Percentiles rank a stretch among this genome's conserved stretches.
Conservation (phyloP, 495 filamentous ascomycete genomes). For the Stereocaulon alpinum region DNA sequence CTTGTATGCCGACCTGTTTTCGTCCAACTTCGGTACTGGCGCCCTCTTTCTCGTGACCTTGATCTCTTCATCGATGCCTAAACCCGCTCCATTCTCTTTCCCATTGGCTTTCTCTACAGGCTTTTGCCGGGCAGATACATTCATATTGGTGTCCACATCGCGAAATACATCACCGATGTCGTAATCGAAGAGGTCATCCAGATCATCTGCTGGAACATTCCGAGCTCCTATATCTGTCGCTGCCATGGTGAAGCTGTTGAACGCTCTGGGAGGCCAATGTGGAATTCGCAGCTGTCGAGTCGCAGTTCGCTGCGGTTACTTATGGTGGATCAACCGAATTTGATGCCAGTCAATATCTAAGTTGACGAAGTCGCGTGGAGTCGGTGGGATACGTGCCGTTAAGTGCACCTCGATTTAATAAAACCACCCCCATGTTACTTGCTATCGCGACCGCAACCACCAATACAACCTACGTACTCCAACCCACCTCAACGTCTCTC, state of each 20-base stretch:
- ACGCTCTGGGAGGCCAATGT: neutral
- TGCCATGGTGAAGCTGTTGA: constrained; percentile 6
- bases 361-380: neutral
- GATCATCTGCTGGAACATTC: constrained; percentile 23
- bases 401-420: neutral
- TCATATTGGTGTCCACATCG: constrained; percentile 29
- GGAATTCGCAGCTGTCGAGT: neutral
- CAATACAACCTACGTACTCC: neutral
- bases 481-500: neutral
- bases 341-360: neutral
- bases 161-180: constrained; percentile 46
- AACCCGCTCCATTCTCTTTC: constrained; percentile 28
- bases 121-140: constrained; percentile 25
- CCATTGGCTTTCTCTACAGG: constrained; percentile 28
- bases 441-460: neutral
- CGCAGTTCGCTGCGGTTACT: neutral
- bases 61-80: constrained; percentile 83
- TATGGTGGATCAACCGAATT: neutral
- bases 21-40: constrained; percentile 78
- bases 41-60: constrained; percentile 64
- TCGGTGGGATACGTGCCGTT: neutral
- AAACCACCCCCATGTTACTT: neutral
- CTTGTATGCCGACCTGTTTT: constrained; percentile 47
- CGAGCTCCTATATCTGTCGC: constrained; percentile 17
- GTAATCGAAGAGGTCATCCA: constrained; percentile 63